A percentile compares a stretch with the other conserved stretches of the same genome.
Evolutionary conservation across 257 asterid genomes (phyloP).

Genomic region (Solanum lycopersicoides): DNA sequence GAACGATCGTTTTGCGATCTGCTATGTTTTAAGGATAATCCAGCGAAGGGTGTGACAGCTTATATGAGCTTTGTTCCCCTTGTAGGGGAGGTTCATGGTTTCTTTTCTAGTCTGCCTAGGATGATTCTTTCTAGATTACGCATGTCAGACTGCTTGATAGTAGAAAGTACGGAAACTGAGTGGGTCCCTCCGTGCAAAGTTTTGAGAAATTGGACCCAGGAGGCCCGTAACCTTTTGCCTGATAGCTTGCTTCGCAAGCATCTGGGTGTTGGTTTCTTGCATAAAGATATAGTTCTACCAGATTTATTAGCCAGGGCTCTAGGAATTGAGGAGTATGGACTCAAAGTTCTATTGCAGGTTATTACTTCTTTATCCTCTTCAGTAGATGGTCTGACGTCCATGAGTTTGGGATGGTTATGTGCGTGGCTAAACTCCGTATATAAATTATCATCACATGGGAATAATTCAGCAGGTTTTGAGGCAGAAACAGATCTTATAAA

Average conservation of each 20-base stretch:
- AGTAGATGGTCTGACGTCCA: constrained; percentile 36
- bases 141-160: constrained; percentile 62
- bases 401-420: constrained; percentile 74
- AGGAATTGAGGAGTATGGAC: constrained; percentile 88
- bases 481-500: constrained; percentile 36
- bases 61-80: constrained; percentile 87
- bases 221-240: constrained; percentile 54
- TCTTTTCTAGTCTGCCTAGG: constrained; percentile 76
- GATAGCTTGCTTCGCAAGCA: constrained; percentile 60
- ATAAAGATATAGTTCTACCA: constrained; percentile 62
- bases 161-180: constrained; percentile 38
- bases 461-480: constrained; percentile 20
- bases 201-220: constrained; percentile 75
- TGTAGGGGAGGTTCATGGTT: constrained; percentile 86
- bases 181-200: constrained; percentile 93
- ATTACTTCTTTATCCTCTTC: constrained; percentile 51
- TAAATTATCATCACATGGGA: constrained; percentile 23
- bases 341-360: constrained; percentile 40
- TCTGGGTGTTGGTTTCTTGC: constrained; percentile 77
- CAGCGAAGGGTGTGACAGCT: constrained; percentile 63
- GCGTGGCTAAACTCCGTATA: constrained; percentile 59
- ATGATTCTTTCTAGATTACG: constrained; percentile 68
- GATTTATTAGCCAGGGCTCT: constrained; percentile 76
- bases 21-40: constrained; percentile 55
- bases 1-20: constrained; percentile 64